A percentile compares a stretch with the other conserved stretches of the same genome.
phyloP scores from a whole-genome alignment of 257 asterid genomes.

The Solanum medicagineum region DNA sequence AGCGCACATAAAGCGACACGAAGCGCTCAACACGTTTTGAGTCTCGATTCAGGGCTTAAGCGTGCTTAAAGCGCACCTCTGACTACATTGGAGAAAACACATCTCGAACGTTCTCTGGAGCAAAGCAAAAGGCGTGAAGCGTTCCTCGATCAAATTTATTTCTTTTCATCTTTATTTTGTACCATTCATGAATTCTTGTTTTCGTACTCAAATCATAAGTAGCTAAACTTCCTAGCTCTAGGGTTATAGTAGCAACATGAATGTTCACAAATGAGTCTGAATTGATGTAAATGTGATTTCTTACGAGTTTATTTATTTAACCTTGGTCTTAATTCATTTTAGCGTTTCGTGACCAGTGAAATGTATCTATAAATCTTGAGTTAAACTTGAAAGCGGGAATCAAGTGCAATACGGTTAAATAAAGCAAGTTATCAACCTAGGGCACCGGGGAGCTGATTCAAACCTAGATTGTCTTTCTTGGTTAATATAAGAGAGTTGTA shows the following conservation, averaged over 20 bases:
- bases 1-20: no score
- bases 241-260: neutral
- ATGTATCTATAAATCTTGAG: neutral
- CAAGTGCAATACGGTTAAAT: neutral
- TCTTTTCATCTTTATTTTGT: neutral
- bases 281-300: neutral
- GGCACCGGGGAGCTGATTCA: neutral
- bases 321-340: neutral
- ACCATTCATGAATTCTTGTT: neutral
- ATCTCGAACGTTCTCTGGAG: neutral
- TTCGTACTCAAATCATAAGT: neutral
- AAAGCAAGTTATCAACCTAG: neutral
- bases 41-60: no score
- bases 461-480: neutral
- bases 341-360: neutral
- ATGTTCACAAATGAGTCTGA: neutral
- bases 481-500: neutral
- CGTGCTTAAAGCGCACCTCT: no score
- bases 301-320: neutral
- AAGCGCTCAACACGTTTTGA: no score
- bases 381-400: neutral
- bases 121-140: neutral
- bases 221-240: neutral
- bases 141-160: neutral
- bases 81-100: neutral